These are phyloP conservation scores for Colletotrichum incanum DNA, from an alignment of 2,329 filamentous ascomycete genomes.

Conservation along the genomic window DNA sequence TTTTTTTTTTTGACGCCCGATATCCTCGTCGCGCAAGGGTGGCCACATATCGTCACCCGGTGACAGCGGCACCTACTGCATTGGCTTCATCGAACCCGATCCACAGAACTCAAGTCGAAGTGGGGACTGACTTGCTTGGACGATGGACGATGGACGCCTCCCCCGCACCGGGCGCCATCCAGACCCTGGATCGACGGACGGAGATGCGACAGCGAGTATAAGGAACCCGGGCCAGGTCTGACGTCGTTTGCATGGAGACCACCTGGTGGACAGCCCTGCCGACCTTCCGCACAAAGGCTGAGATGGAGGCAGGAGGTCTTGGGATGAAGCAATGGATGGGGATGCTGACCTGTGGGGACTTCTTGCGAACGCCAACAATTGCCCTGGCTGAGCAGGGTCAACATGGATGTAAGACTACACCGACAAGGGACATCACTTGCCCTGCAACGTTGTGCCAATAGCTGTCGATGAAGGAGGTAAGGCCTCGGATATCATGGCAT, in stretches of 20 bases:
- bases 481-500: not conserved
- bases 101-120: not conserved
- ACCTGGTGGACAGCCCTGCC: not conserved
- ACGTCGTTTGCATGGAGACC: conserved; percentile 30
- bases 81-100: not conserved
- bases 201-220: not conserved
- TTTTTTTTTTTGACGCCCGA: not conserved
- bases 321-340: conserved; percentile 19
- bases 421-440: not conserved
- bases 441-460: not conserved
- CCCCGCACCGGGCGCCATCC: conserved; percentile 7
- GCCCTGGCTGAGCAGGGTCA: not conserved
- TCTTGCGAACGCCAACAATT: not conserved
- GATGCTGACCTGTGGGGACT: not conserved
- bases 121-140: conserved; percentile 1
- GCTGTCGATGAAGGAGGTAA: not conserved
- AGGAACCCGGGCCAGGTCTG: conserved; percentile 20
- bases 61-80: conserved; percentile 4
- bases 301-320: not conserved
- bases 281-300: not conserved
- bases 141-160: not conserved
- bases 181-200: conserved; percentile 27
- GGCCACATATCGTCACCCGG: not conserved
- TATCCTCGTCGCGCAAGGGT: conserved; percentile 17
- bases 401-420: conserved; percentile 1